Percentiles rank a stretch among this genome's conserved stretches.
Evolutionary conservation across 257 asterid species (phyloP).

Genomic region (Henckelia pumila): DNA sequence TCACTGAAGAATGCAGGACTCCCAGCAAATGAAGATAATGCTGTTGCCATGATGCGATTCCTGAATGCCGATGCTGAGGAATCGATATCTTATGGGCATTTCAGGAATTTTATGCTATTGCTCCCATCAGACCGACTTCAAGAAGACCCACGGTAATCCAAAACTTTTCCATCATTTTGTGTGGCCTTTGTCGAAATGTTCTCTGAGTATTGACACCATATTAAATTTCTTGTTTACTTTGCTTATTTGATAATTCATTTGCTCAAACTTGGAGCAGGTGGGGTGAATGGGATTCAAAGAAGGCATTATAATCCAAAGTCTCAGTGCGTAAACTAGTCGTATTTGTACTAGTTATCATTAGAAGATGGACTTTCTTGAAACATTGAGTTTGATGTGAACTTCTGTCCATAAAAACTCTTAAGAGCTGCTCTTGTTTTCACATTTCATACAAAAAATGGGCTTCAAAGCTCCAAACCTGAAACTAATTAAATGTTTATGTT

Average conservation of each 20-base stretch:
- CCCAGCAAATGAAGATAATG: constrained; percentile 98
- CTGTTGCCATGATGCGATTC: constrained; percentile 99
- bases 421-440: not conserved
- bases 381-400: not conserved
- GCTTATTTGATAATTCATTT: not conserved
- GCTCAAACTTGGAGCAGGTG: not conserved
- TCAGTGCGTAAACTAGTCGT: too few relatives aligned
- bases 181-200: constrained; percentile 14
- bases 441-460: not conserved
- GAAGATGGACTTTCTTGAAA: not conserved
- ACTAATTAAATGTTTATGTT: not conserved
- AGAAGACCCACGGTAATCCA: constrained; percentile 92
- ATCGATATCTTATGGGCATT: constrained; percentile 98
- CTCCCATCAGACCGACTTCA: constrained; percentile 96
- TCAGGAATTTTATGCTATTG: constrained; percentile 92
- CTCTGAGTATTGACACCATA: not conserved
- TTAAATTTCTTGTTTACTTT: constrained; percentile 1
- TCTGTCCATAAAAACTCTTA: not conserved
- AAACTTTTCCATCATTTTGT: constrained; percentile 9
- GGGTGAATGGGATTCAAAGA: not conserved
- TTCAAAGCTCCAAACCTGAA: not conserved
- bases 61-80: constrained; percentile 82
- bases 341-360: not conserved
- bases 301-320: too few relatives aligned
- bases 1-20: constrained; percentile 90